Evolutionary conservation across 495 filamentous ascomycete species (phyloP), one percentile per base, ranked within the genome.

Genomic region (Aspergillus sparsus): DNA sequence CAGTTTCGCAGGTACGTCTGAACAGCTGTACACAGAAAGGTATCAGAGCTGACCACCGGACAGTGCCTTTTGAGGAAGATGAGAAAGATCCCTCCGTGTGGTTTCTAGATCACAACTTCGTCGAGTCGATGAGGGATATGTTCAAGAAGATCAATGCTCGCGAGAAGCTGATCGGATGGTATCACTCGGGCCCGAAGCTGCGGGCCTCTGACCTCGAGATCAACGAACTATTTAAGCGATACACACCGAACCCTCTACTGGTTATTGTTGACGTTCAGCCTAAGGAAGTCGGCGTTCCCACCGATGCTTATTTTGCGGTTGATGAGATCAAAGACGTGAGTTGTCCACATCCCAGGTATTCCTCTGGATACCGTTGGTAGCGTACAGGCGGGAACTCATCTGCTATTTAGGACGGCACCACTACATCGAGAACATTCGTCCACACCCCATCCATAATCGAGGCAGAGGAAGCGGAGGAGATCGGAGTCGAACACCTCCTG

Each of bases 111-210:
- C 94, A 98, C 84, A 98, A 98, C 82, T 98, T 97, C 70, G 89
- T 98, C 74, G 95, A 98, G 77, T 90, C 88, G 63, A 98, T 98
- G 94, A 94, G 93, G 82, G 94, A 98, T 77, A 98, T 98, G 94
- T 98, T 98, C 83, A 98, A 98, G 84, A 98, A 98, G 78, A 92
- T 98, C 80, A 98, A 98, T 81, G 94, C 94, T 58, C 82, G 92
- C 55, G 94, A 98, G 79, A 98, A 98, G 86, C 83, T 98, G 70
- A 93, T 98, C 80, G 94, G 94, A 75, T 98, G 94, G 94, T 98
- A 98, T 77, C 94, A 98, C 75, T 96, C 95, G 8, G 94, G 94
- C 51, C 94, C 94, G 21, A 98, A 98, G 80, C 82, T 98, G 67
- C 87, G 94, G 64, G 95, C 93, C 55, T 96, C 93, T 42, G 94